Evolutionary conservation across 1,139 yeast genomes (phyloP).

Genomic region (Geotrichum europaeum): DNA sequence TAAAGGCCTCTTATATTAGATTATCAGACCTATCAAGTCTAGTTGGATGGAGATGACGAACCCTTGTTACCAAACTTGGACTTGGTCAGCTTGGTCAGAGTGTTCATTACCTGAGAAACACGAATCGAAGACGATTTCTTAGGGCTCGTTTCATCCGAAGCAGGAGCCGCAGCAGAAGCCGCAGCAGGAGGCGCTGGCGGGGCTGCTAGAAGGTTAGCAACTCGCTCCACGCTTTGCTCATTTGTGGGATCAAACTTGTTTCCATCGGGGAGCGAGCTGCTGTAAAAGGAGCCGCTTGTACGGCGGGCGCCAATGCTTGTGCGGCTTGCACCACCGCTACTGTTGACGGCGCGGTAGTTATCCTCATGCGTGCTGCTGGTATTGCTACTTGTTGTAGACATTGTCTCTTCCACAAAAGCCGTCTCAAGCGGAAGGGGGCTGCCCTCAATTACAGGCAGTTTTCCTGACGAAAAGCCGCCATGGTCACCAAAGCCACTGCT

Average conservation of each 20-base stretch:
- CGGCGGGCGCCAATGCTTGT: not conserved
- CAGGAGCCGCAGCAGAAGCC: slow-evolving; percentile 1
- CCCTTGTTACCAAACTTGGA: not conserved
- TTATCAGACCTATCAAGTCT: not conserved
- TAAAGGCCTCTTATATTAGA: not conserved
- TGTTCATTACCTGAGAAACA: not conserved
- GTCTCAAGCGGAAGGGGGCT: not conserved
- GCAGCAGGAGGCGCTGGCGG: not conserved
- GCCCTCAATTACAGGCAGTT: not conserved
- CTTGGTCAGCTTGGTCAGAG: not conserved
- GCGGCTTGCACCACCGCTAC: not conserved
- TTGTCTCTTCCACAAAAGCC: not conserved
- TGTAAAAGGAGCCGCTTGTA: not conserved
- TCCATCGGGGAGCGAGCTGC: slow-evolving; percentile 7
- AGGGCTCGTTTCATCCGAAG: not conserved
- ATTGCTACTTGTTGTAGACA: not conserved
- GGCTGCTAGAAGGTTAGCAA: slow-evolving; percentile 6
- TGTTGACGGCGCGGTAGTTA: not conserved
- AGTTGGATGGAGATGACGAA: not conserved
- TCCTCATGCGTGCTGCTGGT: too few relatives aligned
- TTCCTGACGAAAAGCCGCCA: not conserved
- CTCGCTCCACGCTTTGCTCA: slow-evolving; percentile 19
- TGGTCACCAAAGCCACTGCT: not conserved
- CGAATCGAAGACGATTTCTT: not conserved
- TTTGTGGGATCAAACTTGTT: slow-evolving; percentile 19